These are phyloP conservation scores for Astrothelium macrocarpum DNA, from an alignment of 495 filamentous ascomycete genomes.

Conservation along the genomic window DNA sequence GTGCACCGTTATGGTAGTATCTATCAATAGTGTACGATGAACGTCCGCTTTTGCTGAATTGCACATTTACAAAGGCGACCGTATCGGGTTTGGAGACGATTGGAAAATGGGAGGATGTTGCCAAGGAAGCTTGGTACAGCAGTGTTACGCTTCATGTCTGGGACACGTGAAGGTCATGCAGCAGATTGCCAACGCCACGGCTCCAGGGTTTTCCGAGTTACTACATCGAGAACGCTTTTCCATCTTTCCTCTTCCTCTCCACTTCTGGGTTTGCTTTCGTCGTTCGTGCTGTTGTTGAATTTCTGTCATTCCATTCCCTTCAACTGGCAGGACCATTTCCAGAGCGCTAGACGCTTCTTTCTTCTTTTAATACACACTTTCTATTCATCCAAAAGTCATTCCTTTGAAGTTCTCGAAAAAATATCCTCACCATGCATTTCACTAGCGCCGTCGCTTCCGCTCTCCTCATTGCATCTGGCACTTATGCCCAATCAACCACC, in stretches of 20 bases:
- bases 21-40: too few species aligned
- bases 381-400: background rate
- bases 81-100: background rate
- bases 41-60: too few species aligned
- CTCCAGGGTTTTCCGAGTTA: background rate
- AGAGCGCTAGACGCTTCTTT: conserved; percentile 9
- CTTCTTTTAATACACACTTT: background rate
- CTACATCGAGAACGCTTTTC: background rate
- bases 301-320: conserved; percentile 3
- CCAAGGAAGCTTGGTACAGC: background rate
- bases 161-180: background rate
- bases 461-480: background rate
- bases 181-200: background rate
- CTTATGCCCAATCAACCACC: background rate
- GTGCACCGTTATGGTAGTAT: too few species aligned
- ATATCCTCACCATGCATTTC: background rate
- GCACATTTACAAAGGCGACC: background rate
- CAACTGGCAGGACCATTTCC: conserved; percentile 1
- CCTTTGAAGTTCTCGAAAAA: background rate
- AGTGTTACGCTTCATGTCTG: conserved; percentile 4
- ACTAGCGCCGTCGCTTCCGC: background rate
- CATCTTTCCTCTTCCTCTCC: background rate
- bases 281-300: conserved; percentile 5
- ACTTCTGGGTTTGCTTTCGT: background rate
- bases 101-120: background rate